Percentiles rank a stretch among this genome's conserved stretches.
These are phyloP conservation scores for Pseudocercospora musae DNA, from an alignment of 2,329 filamentous ascomycete genomes.

Conservation along the genomic window DNA sequence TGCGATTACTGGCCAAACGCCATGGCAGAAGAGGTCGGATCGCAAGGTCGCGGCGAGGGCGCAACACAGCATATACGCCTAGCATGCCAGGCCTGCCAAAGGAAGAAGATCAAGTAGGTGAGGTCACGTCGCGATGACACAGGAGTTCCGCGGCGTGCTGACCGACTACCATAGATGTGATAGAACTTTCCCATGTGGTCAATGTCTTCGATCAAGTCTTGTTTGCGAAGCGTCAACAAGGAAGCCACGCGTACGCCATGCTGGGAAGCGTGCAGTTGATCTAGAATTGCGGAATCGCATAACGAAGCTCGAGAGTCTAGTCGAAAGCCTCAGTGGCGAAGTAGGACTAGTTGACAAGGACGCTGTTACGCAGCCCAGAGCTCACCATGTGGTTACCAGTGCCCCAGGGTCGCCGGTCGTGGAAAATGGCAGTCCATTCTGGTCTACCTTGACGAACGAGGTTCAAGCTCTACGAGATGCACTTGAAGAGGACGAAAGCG, in stretches of 20 bases:
- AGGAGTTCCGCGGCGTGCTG: neutral
- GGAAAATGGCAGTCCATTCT: constrained; percentile 29
- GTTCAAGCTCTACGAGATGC: constrained; percentile 30
- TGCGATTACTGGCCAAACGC: neutral
- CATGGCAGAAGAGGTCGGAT: neutral
- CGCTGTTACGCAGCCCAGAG: neutral
- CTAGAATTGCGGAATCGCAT: constrained; percentile 31
- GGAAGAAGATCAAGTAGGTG: constrained; percentile 28
- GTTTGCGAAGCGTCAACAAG: constrained; percentile 26
- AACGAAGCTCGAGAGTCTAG: constrained; percentile 31
- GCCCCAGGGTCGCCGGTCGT: neutral
- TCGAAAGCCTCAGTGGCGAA: constrained; percentile 31
- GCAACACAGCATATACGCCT: constrained; percentile 23
- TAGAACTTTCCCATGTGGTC: constrained; percentile 28
- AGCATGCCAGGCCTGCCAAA: constrained; percentile 33
- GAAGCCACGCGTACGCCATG: constrained; percentile 29
- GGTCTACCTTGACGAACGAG: constrained; percentile 29
- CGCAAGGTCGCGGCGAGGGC: neutral
- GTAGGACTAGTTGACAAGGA: constrained; percentile 12
- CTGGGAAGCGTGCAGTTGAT: constrained; percentile 27
- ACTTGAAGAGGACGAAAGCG: constrained; percentile 27
- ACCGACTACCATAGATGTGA: constrained; percentile 24
- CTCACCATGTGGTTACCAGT: neutral
- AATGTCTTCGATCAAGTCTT: constrained; percentile 28
- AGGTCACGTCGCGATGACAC: neutral